Base-by-base conservation (phyloP, 75 land plant species). In the Larix kaempferi region DNA sequence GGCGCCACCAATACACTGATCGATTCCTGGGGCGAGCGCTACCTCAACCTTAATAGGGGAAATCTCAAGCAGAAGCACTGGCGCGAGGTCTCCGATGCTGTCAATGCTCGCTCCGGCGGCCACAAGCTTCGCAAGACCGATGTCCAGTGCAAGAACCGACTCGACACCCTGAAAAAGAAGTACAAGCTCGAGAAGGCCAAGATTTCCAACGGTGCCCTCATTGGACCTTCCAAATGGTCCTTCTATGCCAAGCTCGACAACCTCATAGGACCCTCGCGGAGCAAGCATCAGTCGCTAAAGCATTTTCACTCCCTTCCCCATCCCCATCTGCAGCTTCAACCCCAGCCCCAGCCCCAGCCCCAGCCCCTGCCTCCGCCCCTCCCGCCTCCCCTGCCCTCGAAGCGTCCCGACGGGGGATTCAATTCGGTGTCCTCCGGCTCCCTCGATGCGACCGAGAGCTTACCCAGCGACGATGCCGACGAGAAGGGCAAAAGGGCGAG, bases 81-180 rank as follows among this genome's bases (percentile, higher is more conserved):
- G 96, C 78, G 79, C 56, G 94, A 93, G 37, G 96, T 93, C 14
- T 91, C 94, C 23, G 94, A 93, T 71, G 81, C 80, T 3, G 96
- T 93, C 15, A 86, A 73, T 72, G 72, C 80, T 56, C 79, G 91
- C 10, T 22, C 74, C 56, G 88, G 87, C 75, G 39, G 80, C 10
- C 54, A 10, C 2, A 49, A 49, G 54, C 54, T 49, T 49, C 79
- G 79, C 55, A 93, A 89, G 76, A 91, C 90, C 22, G 94, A 93
- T 77, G 83, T 88, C 44, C 96, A 93, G 87, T 93, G 94, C 84
- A 93, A 93, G 87, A 93, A 93, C 74, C 88, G 96, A 72, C 88
- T 93, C 65, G 96, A 91, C 78, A 93, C 96, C 17, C 84, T 93
- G 44, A 93, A 93, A 90, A 93, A 93, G 87, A 93, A 91, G 87